Evolutionary conservation across 2,329 filamentous ascomycete species (phyloP).

Genomic region (Didymella segeticola): DNA sequence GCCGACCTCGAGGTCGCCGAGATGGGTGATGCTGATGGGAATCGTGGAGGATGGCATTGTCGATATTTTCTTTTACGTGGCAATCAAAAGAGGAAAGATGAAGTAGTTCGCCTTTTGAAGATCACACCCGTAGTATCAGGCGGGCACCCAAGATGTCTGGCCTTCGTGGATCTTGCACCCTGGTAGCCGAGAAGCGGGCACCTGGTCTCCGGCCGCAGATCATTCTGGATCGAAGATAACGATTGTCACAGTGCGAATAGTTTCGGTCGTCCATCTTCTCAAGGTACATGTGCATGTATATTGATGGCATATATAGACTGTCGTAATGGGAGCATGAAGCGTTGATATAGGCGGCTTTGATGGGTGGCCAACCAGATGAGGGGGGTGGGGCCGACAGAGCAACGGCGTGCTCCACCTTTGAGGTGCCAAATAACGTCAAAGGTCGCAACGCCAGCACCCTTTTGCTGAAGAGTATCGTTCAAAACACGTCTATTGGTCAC

Average conservation of each 20-base stretch:
- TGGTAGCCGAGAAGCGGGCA: conserved; percentile 14
- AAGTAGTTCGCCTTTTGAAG: not conserved
- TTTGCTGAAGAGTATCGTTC: not conserved
- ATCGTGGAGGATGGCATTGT: conserved; percentile 14
- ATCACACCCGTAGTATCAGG: not conserved
- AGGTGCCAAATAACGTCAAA: not conserved
- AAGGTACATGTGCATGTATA: not conserved
- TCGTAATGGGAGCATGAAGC: not conserved
- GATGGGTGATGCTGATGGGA: conserved; percentile 15
- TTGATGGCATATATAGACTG: not conserved
- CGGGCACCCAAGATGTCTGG: conserved; percentile 8
- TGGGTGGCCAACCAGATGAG: not conserved
- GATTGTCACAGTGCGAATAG: too few species aligned
- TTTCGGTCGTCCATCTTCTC: too few species aligned
- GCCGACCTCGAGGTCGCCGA: conserved; percentile 17
- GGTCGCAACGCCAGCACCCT: not conserved
- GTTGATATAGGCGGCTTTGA: not conserved
- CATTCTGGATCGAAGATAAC: not conserved
- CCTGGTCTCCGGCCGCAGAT: not conserved
- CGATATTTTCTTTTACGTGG: too few species aligned
- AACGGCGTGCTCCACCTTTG: not conserved
- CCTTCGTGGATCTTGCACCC: conserved; percentile 9
- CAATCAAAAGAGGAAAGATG: not conserved
- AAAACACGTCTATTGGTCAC: not conserved
- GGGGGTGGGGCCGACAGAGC: not conserved